Evolutionary conservation across 2,329 filamentous ascomycete species (phyloP).

Genomic region (Colletotrichum sublineola): DNA sequence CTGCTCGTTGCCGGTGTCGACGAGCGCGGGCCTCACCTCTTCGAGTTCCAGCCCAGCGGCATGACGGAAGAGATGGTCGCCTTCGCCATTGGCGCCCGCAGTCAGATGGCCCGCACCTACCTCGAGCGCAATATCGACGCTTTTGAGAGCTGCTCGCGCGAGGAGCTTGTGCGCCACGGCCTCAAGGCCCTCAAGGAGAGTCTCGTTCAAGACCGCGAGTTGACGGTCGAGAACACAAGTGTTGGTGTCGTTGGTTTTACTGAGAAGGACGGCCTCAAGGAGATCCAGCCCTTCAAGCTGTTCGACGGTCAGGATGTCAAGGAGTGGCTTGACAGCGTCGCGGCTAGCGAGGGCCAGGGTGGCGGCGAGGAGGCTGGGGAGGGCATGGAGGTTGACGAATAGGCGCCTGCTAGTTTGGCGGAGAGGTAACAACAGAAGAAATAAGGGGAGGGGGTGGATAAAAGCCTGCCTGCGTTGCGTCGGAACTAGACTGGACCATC

Average conservation of each 20-base stretch:
- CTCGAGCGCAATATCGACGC: conserved; percentile 90
- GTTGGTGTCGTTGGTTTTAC: conserved; percentile 83
- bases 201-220: conserved; percentile 94
- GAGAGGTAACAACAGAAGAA: not conserved
- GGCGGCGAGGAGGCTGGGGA: conserved; percentile 57
- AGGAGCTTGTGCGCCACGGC: conserved; percentile 92
- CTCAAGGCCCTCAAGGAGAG: conserved; percentile 94
- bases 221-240: conserved; percentile 97
- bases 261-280: conserved; percentile 62
- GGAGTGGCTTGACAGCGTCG: conserved; percentile 83
- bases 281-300: conserved; percentile 85
- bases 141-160: conserved; percentile 81
- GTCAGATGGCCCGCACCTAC: conserved; percentile 98
- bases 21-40: conserved; percentile 93
- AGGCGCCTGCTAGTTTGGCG: not conserved
- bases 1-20: conserved; percentile 94
- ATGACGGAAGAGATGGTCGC: conserved; percentile 98
- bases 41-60: conserved; percentile 97
- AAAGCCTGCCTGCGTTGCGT: conserved; percentile 24
- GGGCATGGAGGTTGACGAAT: conserved; percentile 52
- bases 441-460: conserved; percentile 2
- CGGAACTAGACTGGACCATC: conserved; percentile 9
- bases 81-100: conserved; percentile 94
- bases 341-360: conserved; percentile 63
- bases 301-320: conserved; percentile 91